These are phyloP conservation scores for Butyriboletus loyo DNA, from an alignment of 768 basidiomycete genomes.

Conservation along the genomic window DNA sequence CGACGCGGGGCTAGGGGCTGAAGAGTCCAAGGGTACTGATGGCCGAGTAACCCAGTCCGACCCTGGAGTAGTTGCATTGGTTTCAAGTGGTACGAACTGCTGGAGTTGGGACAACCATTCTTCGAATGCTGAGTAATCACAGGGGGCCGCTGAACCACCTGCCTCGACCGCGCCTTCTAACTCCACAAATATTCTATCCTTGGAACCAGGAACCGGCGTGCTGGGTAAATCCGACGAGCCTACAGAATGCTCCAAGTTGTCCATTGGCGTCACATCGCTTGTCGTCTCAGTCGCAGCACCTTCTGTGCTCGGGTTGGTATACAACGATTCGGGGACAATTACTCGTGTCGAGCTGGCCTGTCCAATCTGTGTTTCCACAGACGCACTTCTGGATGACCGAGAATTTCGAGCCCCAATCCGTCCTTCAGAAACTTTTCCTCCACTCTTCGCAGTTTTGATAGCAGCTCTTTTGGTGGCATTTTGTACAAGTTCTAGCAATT, in stretches of 20 bases:
- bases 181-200: constrained; percentile 10
- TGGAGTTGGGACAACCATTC: constrained; percentile 53
- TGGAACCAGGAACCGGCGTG: not conserved
- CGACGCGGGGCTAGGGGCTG: not conserved
- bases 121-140: constrained; percentile 44
- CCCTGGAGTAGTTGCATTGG: constrained; percentile 6
- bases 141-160: constrained; percentile 2
- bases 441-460: constrained; percentile 36
- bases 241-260: constrained; percentile 37
- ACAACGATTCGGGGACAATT: not conserved
- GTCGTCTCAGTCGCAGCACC: not conserved
- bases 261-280: not conserved
- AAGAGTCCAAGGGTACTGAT: not conserved
- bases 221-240: constrained; percentile 35
- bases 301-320: not conserved
- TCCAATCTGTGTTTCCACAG: constrained; percentile 13
- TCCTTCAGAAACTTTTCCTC: not conserved
- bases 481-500: constrained; percentile 60
- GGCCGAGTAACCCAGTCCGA: constrained; percentile 2
- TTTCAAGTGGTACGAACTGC: constrained; percentile 35
- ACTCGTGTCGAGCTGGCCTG: not conserved
- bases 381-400: constrained; percentile 30
- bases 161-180: constrained; percentile 10
- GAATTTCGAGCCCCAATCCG: constrained; percentile 35
- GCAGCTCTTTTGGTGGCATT: constrained; percentile 60